Evolutionary conservation across 495 filamentous ascomycete genomes (phyloP).

Genomic region (Podospora didyma): DNA sequence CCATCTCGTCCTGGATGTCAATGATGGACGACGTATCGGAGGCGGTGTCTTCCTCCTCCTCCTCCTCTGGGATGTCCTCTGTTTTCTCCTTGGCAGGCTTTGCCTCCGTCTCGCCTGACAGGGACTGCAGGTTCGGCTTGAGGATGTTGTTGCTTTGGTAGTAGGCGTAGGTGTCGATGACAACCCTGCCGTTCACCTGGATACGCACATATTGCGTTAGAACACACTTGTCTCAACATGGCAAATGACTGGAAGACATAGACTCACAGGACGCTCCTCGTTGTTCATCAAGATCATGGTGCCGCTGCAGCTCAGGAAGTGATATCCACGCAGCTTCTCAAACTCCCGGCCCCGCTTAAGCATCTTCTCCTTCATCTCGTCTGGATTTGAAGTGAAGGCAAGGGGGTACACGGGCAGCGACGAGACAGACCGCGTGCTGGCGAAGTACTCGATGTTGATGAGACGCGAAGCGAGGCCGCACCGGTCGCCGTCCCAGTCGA

Average conservation of each 20-base stretch:
- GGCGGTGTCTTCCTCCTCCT: background rate
- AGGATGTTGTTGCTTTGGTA: too few relatives aligned
- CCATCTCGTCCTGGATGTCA: background rate
- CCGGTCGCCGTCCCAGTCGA: constrained; percentile 54
- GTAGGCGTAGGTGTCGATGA: constrained; percentile 7
- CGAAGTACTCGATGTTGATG: constrained; percentile 39
- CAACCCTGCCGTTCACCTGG: constrained; percentile 13
- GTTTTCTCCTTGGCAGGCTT: background rate
- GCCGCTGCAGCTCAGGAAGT: constrained; percentile 53
- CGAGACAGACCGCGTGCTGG: constrained; percentile 47
- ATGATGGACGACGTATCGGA: background rate
- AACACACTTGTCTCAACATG: background rate
- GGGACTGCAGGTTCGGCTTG: too few relatives aligned
- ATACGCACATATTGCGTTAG: too few relatives aligned
- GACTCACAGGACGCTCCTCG: constrained; percentile 4
- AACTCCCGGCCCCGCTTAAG: constrained; percentile 41
- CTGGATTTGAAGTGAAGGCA: constrained; percentile 40
- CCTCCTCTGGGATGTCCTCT: background rate
- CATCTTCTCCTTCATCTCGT: constrained; percentile 28
- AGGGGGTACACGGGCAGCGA: constrained; percentile 51
- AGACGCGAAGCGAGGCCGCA: constrained; percentile 41
- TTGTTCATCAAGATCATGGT: constrained; percentile 7
- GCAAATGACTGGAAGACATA: background rate
- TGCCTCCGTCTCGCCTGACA: background rate
- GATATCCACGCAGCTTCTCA: constrained; percentile 48